phyloP scores from a whole-genome alignment of 768 basidiomycete genomes.

The Tricholomella constricta region DNA sequence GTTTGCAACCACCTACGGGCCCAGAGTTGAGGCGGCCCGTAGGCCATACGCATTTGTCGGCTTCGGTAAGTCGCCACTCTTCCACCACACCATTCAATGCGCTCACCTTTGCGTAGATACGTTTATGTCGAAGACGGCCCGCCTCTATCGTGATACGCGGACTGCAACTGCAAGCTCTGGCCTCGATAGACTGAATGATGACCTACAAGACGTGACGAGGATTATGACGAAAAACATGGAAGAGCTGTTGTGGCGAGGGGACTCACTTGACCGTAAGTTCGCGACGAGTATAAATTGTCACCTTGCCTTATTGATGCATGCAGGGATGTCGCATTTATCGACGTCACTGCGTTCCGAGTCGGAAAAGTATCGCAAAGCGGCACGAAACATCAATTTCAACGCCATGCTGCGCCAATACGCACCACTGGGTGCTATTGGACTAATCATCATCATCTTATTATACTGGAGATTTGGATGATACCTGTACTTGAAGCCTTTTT shows the following conservation, averaged over 20 bases:
- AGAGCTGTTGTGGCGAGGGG: conserved; percentile 96
- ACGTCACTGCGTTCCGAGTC: conserved; percentile 94
- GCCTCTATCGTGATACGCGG: conserved; percentile 92
- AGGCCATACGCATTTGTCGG: conserved; percentile 99
- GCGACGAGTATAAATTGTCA: neutral
- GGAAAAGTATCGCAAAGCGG: conserved; percentile 95
- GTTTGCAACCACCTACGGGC: conserved; percentile 88
- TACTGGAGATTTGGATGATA: conserved; percentile 73
- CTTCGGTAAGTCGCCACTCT: conserved; percentile 69
- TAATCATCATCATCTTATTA: conserved; percentile 76
- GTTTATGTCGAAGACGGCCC: conserved; percentile 97
- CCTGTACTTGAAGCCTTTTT: conserved; percentile 28
- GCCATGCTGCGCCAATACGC: conserved; percentile 97
- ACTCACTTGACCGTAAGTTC: conserved; percentile 88
- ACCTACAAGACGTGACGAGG: conserved; percentile 95
- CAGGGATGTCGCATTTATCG: conserved; percentile 97
- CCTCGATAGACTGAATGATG: conserved; percentile 90
- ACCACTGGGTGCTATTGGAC: conserved; percentile 78
- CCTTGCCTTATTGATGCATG: neutral
- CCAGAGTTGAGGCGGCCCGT: conserved; percentile 87
- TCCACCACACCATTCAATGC: neutral
- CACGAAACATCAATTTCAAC: conserved; percentile 90
- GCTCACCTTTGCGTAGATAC: conserved; percentile 62
- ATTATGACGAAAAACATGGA: conserved; percentile 99
- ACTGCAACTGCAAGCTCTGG: conserved; percentile 73